Evolutionary conservation across 257 asterid species (phyloP).

Genomic region (Solanum medicagineum): DNA sequence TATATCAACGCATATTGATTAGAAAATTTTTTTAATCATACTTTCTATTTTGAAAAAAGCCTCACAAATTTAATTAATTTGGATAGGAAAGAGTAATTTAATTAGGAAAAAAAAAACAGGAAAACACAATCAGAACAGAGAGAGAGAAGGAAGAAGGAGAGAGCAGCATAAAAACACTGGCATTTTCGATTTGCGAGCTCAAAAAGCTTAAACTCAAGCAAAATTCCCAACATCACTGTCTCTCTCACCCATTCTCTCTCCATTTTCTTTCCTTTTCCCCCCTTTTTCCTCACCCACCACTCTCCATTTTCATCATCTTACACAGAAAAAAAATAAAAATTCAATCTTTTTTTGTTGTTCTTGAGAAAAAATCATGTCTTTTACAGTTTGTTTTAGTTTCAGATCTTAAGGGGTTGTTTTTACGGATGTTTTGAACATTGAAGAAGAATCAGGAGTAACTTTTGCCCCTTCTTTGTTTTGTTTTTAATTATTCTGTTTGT

Average conservation of each 20-base stretch:
- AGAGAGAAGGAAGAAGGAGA: neutral
- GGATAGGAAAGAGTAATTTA: too few relatives aligned
- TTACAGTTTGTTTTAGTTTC: neutral
- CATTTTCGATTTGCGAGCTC: slow-evolving; percentile 75
- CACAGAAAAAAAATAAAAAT: neutral
- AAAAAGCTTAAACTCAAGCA: neutral
- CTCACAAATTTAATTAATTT: too few relatives aligned
- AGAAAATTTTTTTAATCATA: too few relatives aligned
- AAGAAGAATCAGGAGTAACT: neutral
- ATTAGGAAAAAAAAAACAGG: neutral
- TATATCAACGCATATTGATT: too few relatives aligned
- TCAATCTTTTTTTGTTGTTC: neutral
- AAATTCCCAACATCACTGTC: neutral
- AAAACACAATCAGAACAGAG: neutral
- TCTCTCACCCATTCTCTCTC: slow-evolving; percentile 10
- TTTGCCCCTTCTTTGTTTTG: neutral
- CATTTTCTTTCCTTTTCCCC: neutral
- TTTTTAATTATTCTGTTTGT: neutral
- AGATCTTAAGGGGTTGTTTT: neutral
- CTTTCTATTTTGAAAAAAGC: fast-evolving
- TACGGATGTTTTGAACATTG: neutral
- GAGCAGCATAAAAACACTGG: slow-evolving; percentile 36
- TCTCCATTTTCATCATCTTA: neutral
- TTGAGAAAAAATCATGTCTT: neutral
- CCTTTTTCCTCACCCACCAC: slow-evolving; percentile 1